Base-by-base conservation (phyloP, 164 flowering plant species). In the Macadamia tetraphylla region DNA sequence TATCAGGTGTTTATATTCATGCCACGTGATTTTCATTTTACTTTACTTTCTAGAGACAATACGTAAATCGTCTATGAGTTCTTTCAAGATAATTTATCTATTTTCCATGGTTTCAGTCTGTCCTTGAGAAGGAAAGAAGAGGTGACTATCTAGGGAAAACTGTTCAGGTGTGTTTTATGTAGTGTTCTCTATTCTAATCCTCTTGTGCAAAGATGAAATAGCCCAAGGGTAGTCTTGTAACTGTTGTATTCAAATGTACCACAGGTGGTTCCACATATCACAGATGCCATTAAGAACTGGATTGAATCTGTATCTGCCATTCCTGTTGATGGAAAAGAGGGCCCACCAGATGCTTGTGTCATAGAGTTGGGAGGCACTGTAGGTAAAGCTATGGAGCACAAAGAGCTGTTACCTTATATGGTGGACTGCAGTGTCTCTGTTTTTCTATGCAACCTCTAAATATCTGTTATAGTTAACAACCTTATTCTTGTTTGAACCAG, bases 111-210 rank as follows among this genome's bases (percentile, higher is more conserved):
- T 35, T 62, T 66, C 81, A 92, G 99, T 92, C 96, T 73, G 98
- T 95, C 46, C 90, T 95, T 72, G 96, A 91, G 59, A 89, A 84
- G 84, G 97, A 92, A 75, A 77, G 97, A 52, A 86, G 66, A 75
- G 98, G 99, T 1, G 93, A 90, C 80, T 95, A 91, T 80, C 93
- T 95, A 72, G 99, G 99, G 73, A 95, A 92, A 80, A 95, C 96
- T 56, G 98, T 95, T 52, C 99, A 95, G 96, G 99, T 91, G 72
- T 29, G 64, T 53, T 67, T 15, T 35, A 58, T 62, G 51, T 44
- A 18, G 63, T 67, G 55, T 62, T 23, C 11, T 66, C 30, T 29
- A 58, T 63, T 67, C 18, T 32, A 13, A 7, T 29, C 35, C 40
- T 31, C 59, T 11, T 53, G 57, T n/a, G 14, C 57, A 53, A 0